Percentiles rank a stretch among this genome's conserved stretches.
phyloP scores from a whole-genome alignment of 1,284 basidiomycete species.

The Malassezia furfur region DNA sequence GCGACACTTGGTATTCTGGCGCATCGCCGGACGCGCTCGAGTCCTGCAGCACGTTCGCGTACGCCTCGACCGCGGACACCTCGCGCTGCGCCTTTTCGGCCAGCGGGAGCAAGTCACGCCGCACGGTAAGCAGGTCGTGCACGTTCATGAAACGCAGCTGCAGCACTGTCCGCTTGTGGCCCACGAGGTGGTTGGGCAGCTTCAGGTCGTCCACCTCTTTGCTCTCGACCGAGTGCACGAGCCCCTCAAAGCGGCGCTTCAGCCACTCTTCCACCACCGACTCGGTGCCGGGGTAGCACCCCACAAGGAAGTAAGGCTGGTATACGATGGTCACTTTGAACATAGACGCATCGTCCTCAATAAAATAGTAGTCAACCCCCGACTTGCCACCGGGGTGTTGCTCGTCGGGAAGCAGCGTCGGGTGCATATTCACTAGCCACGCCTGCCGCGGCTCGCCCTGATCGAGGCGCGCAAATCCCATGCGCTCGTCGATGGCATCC shows the following conservation, averaged over 20 bases:
- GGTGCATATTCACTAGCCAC: slow-evolving; percentile 99
- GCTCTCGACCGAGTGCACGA: slow-evolving; percentile 63
- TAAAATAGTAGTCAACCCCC: slow-evolving; percentile 93
- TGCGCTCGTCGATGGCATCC: slow-evolving; percentile 84
- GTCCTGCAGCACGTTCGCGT: slow-evolving; percentile 83
- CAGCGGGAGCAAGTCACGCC: slow-evolving; percentile 78
- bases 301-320: slow-evolving; percentile 89
- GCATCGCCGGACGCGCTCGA: slow-evolving; percentile 20
- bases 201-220: slow-evolving; percentile 87
- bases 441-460: slow-evolving; percentile 46
- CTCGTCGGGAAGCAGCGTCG: slow-evolving; percentile 73
- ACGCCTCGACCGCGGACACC: slow-evolving; percentile 88
- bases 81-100: slow-evolving; percentile 85
- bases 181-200: slow-evolving; percentile 90
- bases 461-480: slow-evolving; percentile 61
- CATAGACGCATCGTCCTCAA: slow-evolving; percentile 89
- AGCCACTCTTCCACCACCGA: slow-evolving; percentile 91
- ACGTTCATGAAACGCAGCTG: slow-evolving; percentile 87
- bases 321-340: slow-evolving; percentile 90
- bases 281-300: slow-evolving; percentile 72
- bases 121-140: slow-evolving; percentile 74
- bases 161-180: slow-evolving; percentile 75
- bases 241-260: slow-evolving; percentile 80
- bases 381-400: slow-evolving; percentile 49
- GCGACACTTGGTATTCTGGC: slow-evolving; percentile 21